Evolutionary conservation across 805 yeast species (phyloP).

Genomic region (Lipomyces starkeyi): DNA sequence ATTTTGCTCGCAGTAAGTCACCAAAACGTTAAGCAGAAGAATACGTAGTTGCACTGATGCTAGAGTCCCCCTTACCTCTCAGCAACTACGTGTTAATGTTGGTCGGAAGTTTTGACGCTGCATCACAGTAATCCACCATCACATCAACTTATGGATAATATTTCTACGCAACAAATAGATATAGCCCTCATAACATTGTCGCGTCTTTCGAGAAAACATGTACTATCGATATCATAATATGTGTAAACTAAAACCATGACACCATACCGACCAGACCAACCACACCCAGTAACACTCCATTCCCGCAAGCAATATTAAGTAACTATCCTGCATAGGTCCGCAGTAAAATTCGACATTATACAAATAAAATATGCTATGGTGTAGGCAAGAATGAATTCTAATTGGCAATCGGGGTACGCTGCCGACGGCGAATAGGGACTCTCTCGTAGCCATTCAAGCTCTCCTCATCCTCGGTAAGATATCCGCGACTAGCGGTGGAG

Average conservation of each 20-base stretch:
- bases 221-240: neutral
- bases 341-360: neutral
- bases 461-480: constrained; percentile 8
- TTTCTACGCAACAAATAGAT: neutral
- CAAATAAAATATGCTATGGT: neutral
- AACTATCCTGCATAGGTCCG: neutral
- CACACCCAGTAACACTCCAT: neutral
- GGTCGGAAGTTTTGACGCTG: too few species aligned
- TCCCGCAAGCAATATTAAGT: neutral
- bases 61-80: too few species aligned
- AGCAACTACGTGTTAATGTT: too few species aligned
- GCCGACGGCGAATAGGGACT: neutral
- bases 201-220: neutral
- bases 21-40: too few species aligned
- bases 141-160: too few species aligned
- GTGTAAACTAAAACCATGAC: neutral
- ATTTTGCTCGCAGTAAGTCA: too few species aligned
- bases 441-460: constrained; percentile 1
- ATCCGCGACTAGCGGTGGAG: constrained; percentile 5
- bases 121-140: too few species aligned
- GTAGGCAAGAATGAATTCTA: neutral
- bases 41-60: too few species aligned
- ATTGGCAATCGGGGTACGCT: neutral
- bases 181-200: neutral
- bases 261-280: neutral